phyloP scores from a whole-genome alignment of 768 basidiomycete genomes.

The Phanerochaete carnosa region DNA sequence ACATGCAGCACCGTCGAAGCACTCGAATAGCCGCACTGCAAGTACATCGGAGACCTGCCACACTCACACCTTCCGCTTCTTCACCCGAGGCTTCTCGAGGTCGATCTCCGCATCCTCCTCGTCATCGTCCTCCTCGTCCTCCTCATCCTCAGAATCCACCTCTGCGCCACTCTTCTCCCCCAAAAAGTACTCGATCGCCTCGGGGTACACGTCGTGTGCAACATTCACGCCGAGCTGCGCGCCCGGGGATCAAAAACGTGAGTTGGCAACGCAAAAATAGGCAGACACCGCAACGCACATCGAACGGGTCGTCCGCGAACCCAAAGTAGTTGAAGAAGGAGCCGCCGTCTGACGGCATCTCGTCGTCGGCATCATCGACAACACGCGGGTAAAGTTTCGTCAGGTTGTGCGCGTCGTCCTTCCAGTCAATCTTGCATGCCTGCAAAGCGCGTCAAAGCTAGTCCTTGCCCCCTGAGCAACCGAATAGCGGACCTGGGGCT shows the following conservation, averaged over 20 bases:
- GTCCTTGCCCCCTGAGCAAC: conserved; percentile 15
- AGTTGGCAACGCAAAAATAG: conserved; percentile 6
- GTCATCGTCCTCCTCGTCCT: conserved; percentile 66
- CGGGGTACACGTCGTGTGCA: conserved; percentile 75
- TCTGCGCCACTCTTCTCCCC: conserved; percentile 61
- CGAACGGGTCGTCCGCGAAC: conserved; percentile 56
- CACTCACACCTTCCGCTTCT: conserved; percentile 60
- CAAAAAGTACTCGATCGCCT: conserved; percentile 80
- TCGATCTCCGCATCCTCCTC: conserved; percentile 87
- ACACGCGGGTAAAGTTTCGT: conserved; percentile 77
- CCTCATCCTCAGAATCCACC: conserved; percentile 62
- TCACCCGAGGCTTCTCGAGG: conserved; percentile 76
- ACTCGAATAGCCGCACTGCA: too few species aligned
- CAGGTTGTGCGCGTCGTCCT: conserved; percentile 69
- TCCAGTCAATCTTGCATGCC: conserved; percentile 77
- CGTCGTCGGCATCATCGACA: conserved; percentile 57
- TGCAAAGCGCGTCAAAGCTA: conserved; percentile 24
- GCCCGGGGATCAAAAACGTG: conserved; percentile 9
- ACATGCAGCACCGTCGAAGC: neutral
- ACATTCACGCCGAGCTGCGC: conserved; percentile 67
- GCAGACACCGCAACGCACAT: conserved; percentile 43
- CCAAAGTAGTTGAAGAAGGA: conserved; percentile 92
- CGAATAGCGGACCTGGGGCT: conserved; percentile 46
- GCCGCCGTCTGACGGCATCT: conserved; percentile 61
- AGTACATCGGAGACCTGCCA: neutral